Conservation (phyloP, 345 rosid species). For the Aquilaria sinensis region DNA sequence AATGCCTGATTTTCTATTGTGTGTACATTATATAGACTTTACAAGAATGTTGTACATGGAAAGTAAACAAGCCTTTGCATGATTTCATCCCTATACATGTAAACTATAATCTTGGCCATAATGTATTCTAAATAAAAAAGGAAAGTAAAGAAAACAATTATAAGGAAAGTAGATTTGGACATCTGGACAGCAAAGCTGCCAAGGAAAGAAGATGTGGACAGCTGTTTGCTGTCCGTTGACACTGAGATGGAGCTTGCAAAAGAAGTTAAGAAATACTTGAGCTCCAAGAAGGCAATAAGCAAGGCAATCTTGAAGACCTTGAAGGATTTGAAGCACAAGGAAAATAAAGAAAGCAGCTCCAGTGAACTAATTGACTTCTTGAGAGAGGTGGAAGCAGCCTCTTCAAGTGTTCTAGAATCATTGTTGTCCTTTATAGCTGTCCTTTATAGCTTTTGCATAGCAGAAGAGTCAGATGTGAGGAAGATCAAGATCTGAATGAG, state of each 20-base stretch:
- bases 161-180: too few species aligned
- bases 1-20: too few species aligned
- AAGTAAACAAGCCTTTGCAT: too few species aligned
- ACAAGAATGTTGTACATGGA: too few species aligned
- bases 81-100: too few species aligned
- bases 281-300: slow-evolving; percentile 13
- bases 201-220: too few species aligned
- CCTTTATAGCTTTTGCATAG: slow-evolving; percentile 12
- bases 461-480: slow-evolving; percentile 2
- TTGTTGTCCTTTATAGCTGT: slow-evolving; percentile 17
- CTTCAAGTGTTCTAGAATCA: slow-evolving; percentile 14
- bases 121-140: too few species aligned
- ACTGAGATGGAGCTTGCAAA: slow-evolving; percentile 2
- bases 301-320: slow-evolving; percentile 12
- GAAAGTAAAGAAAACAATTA: too few species aligned
- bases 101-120: too few species aligned
- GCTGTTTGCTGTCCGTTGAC: too few species aligned
- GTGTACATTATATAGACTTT: too few species aligned
- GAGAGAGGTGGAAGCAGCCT: slow-evolving; percentile 12
- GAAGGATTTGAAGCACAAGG: slow-evolving; percentile 6
- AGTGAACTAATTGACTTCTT: slow-evolving; percentile 1
- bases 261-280: slow-evolving; percentile 12
- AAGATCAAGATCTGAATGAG: not conserved
- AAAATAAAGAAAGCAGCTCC: not conserved
- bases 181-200: too few species aligned